Percentiles rank a stretch among this genome's conserved stretches.
Evolutionary conservation across 2,329 filamentous ascomycete species (phyloP).

Genomic region (Botrytis tulipae): DNA sequence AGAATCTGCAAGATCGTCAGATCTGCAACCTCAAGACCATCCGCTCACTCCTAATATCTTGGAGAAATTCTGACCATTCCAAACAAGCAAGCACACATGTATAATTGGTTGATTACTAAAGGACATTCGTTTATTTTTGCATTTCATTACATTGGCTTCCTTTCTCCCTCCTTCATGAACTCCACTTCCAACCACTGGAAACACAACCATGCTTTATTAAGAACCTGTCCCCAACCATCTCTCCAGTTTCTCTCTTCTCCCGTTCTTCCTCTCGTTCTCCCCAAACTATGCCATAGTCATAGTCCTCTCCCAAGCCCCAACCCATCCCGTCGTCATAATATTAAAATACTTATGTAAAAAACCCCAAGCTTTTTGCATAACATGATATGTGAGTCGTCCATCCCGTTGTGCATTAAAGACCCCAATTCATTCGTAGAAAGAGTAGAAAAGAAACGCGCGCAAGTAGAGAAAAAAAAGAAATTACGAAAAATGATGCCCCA

Average conservation of each 20-base stretch:
- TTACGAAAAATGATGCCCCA: constrained; percentile 2
- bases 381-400: constrained; percentile 2
- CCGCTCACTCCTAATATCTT: background rate
- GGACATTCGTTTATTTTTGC: background rate
- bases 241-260: background rate
- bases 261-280: background rate
- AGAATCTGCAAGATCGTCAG: background rate
- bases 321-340: constrained; percentile 9
- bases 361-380: constrained; percentile 13
- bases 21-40: background rate
- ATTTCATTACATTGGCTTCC: background rate
- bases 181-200: background rate
- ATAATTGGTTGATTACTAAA: background rate
- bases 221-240: background rate
- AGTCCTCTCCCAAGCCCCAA: background rate
- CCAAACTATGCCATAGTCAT: background rate
- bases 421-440: constrained; percentile 3
- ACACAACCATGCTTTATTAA: constrained; percentile 6
- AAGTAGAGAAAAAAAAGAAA: background rate
- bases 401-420: constrained; percentile 15
- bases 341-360: constrained; percentile 11
- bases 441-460: background rate
- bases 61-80: no score
- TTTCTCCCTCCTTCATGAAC: background rate
- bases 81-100: background rate